Percentiles rank a stretch among this genome's conserved stretches.
Conservation (phyloP, 1,284 basidiomycete genomes). For the Sphaerobolus stellatus region DNA sequence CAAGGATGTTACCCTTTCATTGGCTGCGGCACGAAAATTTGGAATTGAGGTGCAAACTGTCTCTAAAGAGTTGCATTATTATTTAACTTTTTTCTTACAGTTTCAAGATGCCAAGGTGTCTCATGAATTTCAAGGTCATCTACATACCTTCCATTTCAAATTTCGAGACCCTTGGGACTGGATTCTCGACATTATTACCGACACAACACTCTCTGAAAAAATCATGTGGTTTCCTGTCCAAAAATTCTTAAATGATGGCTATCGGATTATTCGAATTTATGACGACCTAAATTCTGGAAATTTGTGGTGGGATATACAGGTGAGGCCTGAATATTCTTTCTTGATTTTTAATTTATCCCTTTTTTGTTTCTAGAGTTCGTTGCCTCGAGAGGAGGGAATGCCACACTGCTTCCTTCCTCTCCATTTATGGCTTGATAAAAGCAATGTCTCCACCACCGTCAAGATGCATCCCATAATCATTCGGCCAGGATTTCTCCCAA, state of each 20-base stretch:
- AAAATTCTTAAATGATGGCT: not conserved
- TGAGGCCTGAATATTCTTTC: constrained; percentile 5
- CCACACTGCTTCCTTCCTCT: constrained; percentile 28
- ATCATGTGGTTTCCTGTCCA: not conserved
- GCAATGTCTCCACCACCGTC: constrained; percentile 23
- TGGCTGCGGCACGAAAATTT: not conserved
- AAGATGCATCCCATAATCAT: constrained; percentile 31
- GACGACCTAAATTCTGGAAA: constrained; percentile 29
- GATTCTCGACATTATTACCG: not conserved
- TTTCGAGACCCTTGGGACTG: not conserved
- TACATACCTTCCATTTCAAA: not conserved
- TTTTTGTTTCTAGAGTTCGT: not conserved
- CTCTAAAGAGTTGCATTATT: not conserved
- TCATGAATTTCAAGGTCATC: not conserved
- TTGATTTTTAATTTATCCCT: not conserved
- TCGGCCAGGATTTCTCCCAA: constrained; percentile 23
- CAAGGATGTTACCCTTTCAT: not conserved
- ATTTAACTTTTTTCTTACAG: not conserved
- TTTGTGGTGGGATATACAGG: constrained; percentile 27
- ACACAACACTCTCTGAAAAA: not conserved
- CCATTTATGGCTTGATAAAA: constrained; percentile 34
- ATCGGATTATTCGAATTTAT: constrained; percentile 9
- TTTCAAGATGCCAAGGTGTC: not conserved
- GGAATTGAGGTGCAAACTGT: not conserved
- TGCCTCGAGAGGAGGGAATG: constrained; percentile 11